phyloP scores from a whole-genome alignment of 192 early-diverging fungal genomes.

The Chytriomyces hyalinus region DNA sequence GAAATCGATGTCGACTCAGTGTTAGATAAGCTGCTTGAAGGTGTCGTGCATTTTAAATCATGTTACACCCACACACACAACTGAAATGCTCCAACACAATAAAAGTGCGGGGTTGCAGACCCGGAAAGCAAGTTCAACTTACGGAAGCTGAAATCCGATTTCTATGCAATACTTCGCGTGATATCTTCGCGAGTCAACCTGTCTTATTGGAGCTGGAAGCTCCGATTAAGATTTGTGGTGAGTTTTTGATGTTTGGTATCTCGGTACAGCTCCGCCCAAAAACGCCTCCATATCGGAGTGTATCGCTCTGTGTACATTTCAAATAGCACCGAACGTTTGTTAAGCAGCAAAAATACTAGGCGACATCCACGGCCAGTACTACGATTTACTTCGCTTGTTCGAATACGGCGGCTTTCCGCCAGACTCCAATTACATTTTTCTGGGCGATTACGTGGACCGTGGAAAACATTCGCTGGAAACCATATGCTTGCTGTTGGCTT shows the following conservation, averaged over 20 bases:
- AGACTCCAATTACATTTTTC: conserved; percentile 94
- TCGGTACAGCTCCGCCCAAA: background rate
- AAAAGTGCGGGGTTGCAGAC: conserved; percentile 85
- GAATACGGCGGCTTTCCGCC: conserved; percentile 97
- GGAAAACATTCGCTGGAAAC: conserved; percentile 97
- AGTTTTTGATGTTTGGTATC: background rate
- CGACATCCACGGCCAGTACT: conserved; percentile 97
- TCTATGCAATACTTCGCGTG: conserved; percentile 84
- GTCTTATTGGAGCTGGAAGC: conserved; percentile 89
- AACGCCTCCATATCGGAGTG: too few species aligned
- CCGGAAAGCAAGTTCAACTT: conserved; percentile 91
- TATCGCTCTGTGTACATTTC: too few species aligned
- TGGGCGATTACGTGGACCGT: conserved; percentile 97
- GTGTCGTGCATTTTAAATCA: conserved; percentile 48
- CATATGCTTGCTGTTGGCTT: conserved; percentile 94
- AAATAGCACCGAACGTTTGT: too few species aligned
- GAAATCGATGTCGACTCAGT: conserved; percentile 75
- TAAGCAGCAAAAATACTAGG: conserved; percentile 35
- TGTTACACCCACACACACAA: background rate
- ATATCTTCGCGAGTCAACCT: conserved; percentile 88
- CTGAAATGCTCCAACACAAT: background rate
- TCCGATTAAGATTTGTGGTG: conserved; percentile 93
- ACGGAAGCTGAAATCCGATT: conserved; percentile 86
- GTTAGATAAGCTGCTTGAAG: conserved; percentile 83
- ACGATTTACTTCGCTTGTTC: conserved; percentile 92